Evolutionary conservation across 1,139 yeast genomes (phyloP).

Genomic region (Protomyces inouyei): DNA sequence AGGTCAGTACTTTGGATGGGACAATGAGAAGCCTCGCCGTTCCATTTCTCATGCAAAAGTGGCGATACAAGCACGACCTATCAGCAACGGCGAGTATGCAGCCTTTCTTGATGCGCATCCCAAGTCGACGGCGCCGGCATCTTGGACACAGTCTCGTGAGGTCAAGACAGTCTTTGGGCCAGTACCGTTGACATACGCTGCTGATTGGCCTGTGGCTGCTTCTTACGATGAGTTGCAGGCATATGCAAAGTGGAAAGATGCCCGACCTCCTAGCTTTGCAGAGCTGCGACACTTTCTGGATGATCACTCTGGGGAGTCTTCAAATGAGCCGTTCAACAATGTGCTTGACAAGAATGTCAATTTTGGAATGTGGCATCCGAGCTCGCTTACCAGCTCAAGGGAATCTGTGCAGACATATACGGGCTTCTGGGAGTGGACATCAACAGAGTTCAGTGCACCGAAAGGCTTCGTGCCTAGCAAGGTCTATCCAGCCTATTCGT

Average conservation of each 20-base stretch:
- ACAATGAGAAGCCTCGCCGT: constrained; percentile 33
- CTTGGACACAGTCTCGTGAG: constrained; percentile 29
- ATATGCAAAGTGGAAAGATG: constrained; percentile 31
- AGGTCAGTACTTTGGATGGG: constrained; percentile 32
- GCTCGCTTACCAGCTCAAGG: constrained; percentile 3
- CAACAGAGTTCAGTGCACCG: constrained; percentile 29
- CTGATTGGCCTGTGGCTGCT: constrained; percentile 33
- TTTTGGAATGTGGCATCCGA: constrained; percentile 33
- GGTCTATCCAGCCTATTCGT: constrained; percentile 33
- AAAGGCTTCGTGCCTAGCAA: constrained; percentile 30
- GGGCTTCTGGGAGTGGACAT: constrained; percentile 35
- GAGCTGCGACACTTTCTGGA: constrained; percentile 33
- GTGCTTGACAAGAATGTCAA: constrained; percentile 29
- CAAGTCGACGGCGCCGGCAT: constrained; percentile 20
- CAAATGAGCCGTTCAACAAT: constrained; percentile 21
- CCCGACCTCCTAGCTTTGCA: constrained; percentile 32
- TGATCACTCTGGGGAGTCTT: background rate
- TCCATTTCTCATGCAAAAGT: background rate
- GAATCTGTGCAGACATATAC: constrained; percentile 29
- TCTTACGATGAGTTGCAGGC: constrained; percentile 32
- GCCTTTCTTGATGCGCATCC: constrained; percentile 24
- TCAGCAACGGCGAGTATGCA: constrained; percentile 33
- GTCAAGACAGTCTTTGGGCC: constrained; percentile 33
- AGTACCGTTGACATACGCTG: constrained; percentile 18
- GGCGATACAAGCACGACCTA: constrained; percentile 29